These are phyloP conservation scores for Thalassia testudinum DNA, from an alignment of 116 monocot species.

Conservation along the genomic window DNA sequence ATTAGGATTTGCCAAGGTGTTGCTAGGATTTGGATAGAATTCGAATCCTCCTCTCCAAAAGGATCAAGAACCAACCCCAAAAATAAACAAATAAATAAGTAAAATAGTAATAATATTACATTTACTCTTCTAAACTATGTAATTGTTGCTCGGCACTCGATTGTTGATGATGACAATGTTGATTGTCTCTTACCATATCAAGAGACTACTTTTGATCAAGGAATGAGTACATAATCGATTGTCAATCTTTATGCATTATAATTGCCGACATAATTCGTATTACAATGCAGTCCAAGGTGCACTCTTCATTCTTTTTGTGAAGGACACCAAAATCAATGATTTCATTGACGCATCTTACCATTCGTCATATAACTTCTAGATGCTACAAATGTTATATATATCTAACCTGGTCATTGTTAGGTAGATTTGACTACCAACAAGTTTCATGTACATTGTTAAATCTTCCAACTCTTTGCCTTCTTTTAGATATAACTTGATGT, in stretches of 20 bases:
- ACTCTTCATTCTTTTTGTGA: neutral
- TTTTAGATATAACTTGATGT: neutral
- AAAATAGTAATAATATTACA: too few species aligned
- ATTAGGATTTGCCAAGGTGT: too few species aligned
- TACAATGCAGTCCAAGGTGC: neutral
- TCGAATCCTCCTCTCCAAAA: too few species aligned
- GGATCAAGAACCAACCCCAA: too few species aligned
- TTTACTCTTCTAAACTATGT: too few species aligned
- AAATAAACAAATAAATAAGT: too few species aligned
- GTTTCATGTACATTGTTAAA: neutral
- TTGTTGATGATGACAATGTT: too few species aligned
- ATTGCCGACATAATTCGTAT: neutral
- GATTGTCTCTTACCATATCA: too few species aligned
- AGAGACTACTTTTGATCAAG: neutral
- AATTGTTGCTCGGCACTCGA: too few species aligned
- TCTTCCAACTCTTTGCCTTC: neutral
- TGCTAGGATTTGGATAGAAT: too few species aligned
- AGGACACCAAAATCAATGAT: neutral
- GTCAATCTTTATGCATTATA: neutral
- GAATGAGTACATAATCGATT: neutral
- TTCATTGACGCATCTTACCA: neutral
- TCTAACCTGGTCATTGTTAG: neutral
- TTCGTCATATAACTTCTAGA: neutral
- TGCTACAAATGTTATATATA: conserved; percentile 1
- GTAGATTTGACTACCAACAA: conserved; percentile 5